Evolutionary conservation across 2,329 filamentous ascomycete genomes (phyloP).

Genomic region (Mollisiaceae sp.): DNA sequence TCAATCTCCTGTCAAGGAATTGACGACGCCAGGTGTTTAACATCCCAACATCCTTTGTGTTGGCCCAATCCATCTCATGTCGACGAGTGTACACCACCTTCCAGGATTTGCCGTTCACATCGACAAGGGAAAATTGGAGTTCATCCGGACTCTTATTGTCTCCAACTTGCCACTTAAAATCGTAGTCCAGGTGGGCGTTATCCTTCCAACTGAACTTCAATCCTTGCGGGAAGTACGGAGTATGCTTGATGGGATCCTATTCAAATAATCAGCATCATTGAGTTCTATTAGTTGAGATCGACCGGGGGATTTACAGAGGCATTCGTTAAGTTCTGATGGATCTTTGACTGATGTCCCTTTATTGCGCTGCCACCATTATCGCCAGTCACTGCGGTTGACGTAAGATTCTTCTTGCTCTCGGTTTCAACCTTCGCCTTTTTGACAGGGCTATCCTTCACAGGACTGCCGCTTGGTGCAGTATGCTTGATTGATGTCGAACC

Average conservation of each 20-base stretch:
- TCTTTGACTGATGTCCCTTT: background rate
- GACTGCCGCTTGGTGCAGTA: background rate
- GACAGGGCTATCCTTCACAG: background rate
- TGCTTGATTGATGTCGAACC: no score
- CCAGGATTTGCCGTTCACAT: background rate
- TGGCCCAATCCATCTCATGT: constrained; percentile 12
- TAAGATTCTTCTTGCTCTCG: background rate
- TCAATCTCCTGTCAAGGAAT: background rate
- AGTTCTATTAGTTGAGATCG: background rate
- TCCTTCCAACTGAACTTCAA: background rate
- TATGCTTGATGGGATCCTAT: background rate
- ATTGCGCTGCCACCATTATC: background rate
- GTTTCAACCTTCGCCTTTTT: background rate
- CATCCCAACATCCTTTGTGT: background rate
- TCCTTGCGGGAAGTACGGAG: background rate
- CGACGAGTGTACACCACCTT: background rate
- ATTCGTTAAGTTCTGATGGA: background rate
- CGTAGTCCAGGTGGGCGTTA: background rate
- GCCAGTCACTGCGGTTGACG: background rate
- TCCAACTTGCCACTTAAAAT: background rate
- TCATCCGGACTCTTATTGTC: background rate
- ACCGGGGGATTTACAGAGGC: background rate
- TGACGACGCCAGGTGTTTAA: constrained; percentile 14
- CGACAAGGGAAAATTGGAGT: background rate
- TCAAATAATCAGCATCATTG: background rate